Evolutionary conservation across 768 basidiomycete species (phyloP).

Genomic region (Podaxis sp.): DNA sequence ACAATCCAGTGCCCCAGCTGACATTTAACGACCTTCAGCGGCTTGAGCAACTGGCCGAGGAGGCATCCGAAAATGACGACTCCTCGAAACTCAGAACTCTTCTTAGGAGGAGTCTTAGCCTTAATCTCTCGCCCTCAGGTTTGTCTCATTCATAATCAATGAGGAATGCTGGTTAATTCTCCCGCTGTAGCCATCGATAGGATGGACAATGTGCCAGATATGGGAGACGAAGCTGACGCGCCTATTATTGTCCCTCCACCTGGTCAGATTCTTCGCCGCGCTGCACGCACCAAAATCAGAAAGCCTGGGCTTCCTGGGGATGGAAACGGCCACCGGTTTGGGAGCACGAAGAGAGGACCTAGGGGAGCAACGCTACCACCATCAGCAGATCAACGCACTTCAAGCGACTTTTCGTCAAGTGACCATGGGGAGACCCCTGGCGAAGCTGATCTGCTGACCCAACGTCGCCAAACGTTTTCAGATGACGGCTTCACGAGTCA

Average conservation of each 20-base stretch:
- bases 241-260: constrained; percentile 90
- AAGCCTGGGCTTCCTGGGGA: constrained; percentile 77
- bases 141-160: constrained; percentile 35
- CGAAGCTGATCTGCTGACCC: constrained; percentile 20
- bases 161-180: constrained; percentile 15
- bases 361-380: constrained; percentile 28
- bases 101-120: constrained; percentile 82
- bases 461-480: constrained; percentile 43
- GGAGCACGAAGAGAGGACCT: constrained; percentile 42
- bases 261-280: constrained; percentile 85
- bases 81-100: constrained; percentile 76
- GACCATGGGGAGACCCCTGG: constrained; percentile 62
- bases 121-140: constrained; percentile 87
- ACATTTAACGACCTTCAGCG: constrained; percentile 94
- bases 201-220: constrained; percentile 66
- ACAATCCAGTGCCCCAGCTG: constrained; percentile 76
- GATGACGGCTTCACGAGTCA: constrained; percentile 40
- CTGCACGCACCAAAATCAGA: constrained; percentile 93
- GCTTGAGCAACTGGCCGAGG: constrained; percentile 90
- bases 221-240: constrained; percentile 81
- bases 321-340: constrained; percentile 83
- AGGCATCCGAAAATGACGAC: constrained; percentile 81
- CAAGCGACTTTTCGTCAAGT: constrained; percentile 71
- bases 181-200: constrained; percentile 54
- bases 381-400: constrained; percentile 51